Evolutionary conservation across 805 yeast species (phyloP), one percentile per base, ranked within the genome.

Genomic region (Nakazawaea molendinolei): DNA sequence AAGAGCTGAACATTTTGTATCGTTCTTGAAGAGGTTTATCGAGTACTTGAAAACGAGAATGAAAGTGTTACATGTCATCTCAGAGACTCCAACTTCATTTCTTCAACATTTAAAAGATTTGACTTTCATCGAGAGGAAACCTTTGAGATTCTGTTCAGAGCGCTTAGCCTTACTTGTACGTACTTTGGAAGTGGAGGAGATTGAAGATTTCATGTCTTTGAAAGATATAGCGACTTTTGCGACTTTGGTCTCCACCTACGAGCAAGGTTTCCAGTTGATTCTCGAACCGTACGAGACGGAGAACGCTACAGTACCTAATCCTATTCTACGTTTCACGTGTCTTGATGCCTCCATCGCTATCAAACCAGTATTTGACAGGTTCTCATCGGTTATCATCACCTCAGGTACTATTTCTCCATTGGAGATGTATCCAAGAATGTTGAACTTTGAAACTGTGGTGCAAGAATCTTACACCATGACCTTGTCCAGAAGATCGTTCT

Each of bases 381-480:
- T 90, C 51, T 79, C 86, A 6, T 82, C 96, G 0, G 95, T 92
- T 8, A 81, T 92, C 43, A 92, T 92, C 42, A 92, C 99, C 0
- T 86, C 96, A 1, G 99, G 99, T 46, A 92, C 99, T 12, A 92
- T 92, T 32, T 90, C 97, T 0, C 99, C 99, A 1, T 72, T 92
- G 55, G 97, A 92, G 52, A 92, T 92, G 99, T 92, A 92, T 55
- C 99, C 98, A 5, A 80, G 86, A 49, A 90, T 90, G 97, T 65
- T 90, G 43, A 84, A 87, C 52, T 90, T 92, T 58, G 87, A 85
- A 35, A 89, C 97, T 0, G 95, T 89, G 3, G 70, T 92, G 23
- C 96, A 89, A 58, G 92, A 87, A 53, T 89, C 97, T 1, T 92
- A 92, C 53, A 76, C 97, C 1, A 92, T 92, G 97, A 86, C 98